A percentile compares a stretch with the other conserved stretches of the same genome.
Conservation (phyloP, 495 filamentous ascomycete genomes). For the Lasiosphaeria miniovina region DNA sequence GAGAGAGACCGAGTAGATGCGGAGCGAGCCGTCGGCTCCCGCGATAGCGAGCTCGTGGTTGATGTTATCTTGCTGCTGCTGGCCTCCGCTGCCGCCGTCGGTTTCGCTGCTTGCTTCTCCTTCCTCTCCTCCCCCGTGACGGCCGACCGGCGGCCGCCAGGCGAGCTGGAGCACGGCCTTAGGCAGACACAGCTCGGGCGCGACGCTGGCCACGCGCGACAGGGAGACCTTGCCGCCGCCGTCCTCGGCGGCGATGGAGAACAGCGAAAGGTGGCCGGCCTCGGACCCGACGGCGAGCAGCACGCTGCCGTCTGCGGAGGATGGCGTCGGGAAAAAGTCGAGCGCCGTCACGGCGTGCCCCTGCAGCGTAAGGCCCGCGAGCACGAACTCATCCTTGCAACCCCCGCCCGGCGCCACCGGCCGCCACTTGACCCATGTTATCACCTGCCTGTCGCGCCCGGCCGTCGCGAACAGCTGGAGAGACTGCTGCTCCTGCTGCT, state of each 20-base stretch:
- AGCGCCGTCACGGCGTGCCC: constrained; percentile 70
- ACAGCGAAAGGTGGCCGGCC: constrained; percentile 49
- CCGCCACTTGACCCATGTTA: constrained; percentile 59
- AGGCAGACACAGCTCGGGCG: constrained; percentile 53
- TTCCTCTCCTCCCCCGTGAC: constrained; percentile 12
- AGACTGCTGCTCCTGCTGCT: neutral
- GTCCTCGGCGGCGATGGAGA: constrained; percentile 31
- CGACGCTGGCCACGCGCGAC: constrained; percentile 42
- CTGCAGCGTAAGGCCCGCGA: constrained; percentile 21
- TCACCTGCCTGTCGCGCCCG: constrained; percentile 80
- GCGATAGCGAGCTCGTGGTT: constrained; percentile 66
- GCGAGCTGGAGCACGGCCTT: constrained; percentile 70
- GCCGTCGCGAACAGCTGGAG: constrained; percentile 71
- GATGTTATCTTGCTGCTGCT: neutral
- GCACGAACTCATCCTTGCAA: constrained; percentile 31
- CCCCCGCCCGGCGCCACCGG: constrained; percentile 7
- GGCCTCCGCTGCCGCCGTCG: no score
- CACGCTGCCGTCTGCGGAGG: constrained; percentile 37
- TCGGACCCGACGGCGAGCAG: constrained; percentile 69
- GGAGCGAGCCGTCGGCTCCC: constrained; percentile 78
- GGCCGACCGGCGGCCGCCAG: constrained; percentile 60
- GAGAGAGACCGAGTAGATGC: constrained; percentile 54
- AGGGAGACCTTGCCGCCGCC: constrained; percentile 43
- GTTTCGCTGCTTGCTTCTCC: constrained; percentile 4
- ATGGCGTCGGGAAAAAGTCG: constrained; percentile 52